Percentiles rank a stretch among this genome's conserved stretches.
These are phyloP conservation scores for Plasmodium cynomolgi DNA, from an alignment of 169 alveolate species.

Conservation along the genomic window DNA sequence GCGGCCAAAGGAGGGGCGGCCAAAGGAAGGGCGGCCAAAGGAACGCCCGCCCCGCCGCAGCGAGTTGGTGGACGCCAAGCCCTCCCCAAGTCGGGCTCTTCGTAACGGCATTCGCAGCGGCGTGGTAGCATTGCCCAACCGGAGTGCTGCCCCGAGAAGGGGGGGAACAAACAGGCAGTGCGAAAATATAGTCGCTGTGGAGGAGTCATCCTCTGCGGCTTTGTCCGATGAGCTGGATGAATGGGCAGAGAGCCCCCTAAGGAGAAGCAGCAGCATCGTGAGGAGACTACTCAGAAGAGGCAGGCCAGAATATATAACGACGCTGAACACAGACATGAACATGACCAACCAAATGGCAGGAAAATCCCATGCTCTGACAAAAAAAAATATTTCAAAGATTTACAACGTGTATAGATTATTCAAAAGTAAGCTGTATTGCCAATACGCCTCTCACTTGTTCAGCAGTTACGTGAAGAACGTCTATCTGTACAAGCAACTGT, in stretches of 20 bases:
- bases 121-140: not conserved
- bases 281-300: not conserved
- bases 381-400: not conserved
- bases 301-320: not conserved
- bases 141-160: not conserved
- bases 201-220: not conserved
- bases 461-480: slow-evolving; percentile 5
- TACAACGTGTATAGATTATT: not conserved
- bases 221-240: not conserved
- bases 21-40: not conserved
- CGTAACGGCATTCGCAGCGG: not conserved
- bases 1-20: not conserved
- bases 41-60: not conserved
- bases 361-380: not conserved
- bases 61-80: not conserved
- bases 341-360: not conserved
- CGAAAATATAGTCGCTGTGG: not conserved
- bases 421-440: slow-evolving; percentile 31
- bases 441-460: slow-evolving; percentile 18
- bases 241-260: not conserved
- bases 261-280: not conserved
- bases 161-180: not conserved
- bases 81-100: not conserved
- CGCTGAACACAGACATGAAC: too few species aligned
- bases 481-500: slow-evolving; percentile 1